Conservation (phyloP, 2,329 filamentous ascomycete genomes). For the Diplodia sapinea region DNA sequence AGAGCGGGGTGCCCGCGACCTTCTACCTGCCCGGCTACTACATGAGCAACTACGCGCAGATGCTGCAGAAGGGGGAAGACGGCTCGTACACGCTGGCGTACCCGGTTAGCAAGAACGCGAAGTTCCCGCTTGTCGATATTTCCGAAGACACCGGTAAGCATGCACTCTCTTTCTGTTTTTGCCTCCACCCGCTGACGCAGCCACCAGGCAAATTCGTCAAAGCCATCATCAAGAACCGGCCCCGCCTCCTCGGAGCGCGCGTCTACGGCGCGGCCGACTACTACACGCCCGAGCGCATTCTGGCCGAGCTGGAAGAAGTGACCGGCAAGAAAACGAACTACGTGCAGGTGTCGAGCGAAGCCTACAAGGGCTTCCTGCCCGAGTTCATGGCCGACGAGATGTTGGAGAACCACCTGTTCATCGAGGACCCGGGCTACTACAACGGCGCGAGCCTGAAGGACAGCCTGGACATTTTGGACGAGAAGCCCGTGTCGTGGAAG, state of each 20-base stretch:
- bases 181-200: too few relatives aligned
- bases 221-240: conserved; percentile 42
- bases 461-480: conserved; percentile 44
- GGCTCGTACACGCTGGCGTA: conserved; percentile 20
- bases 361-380: conserved; percentile 51
- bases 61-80: conserved; percentile 11
- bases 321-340: conserved; percentile 45
- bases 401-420: conserved; percentile 60
- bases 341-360: conserved; percentile 48
- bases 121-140: conserved; percentile 32
- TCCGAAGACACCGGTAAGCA: conserved; percentile 32
- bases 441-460: conserved; percentile 52
- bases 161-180: background rate
- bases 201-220: conserved; percentile 33
- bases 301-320: conserved; percentile 46
- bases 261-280: conserved; percentile 51
- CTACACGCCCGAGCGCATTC: conserved; percentile 38
- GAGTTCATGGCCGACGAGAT: conserved; percentile 56
- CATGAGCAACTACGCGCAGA: conserved; percentile 33
- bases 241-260: conserved; percentile 51
- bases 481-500: conserved; percentile 51
- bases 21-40: conserved; percentile 38
- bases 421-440: conserved; percentile 61
- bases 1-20: conserved; percentile 31
- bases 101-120: conserved; percentile 23